These are phyloP conservation scores for Pseudogymnoascus sp. DNA, from an alignment of 2,329 filamentous ascomycete genomes.

Conservation along the genomic window DNA sequence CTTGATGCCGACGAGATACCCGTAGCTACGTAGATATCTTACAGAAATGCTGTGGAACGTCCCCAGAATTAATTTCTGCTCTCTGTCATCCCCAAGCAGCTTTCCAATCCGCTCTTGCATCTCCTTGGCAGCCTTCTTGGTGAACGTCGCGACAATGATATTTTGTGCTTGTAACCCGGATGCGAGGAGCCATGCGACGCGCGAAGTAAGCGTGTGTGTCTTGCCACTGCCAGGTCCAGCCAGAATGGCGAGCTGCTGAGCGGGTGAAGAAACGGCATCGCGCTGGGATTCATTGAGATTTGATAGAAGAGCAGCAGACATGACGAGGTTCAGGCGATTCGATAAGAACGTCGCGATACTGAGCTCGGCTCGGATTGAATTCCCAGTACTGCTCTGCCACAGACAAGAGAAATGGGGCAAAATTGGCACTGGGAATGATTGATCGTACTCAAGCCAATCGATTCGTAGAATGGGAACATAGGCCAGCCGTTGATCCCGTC, in stretches of 20 bases:
- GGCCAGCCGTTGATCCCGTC: not conserved
- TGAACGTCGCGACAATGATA: constrained; percentile 93
- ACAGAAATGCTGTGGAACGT: constrained; percentile 93
- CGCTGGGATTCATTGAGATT: constrained; percentile 58
- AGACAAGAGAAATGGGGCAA: not conserved
- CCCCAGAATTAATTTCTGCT: constrained; percentile 72
- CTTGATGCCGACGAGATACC: constrained; percentile 71
- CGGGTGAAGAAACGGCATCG: constrained; percentile 54
- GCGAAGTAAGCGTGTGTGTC: constrained; percentile 88
- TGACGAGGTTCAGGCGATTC: not conserved
- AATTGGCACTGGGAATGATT: not conserved
- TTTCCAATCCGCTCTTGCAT: constrained; percentile 84
- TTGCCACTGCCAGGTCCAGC: constrained; percentile 71
- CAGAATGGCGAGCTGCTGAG: constrained; percentile 52
- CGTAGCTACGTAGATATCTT: constrained; percentile 76
- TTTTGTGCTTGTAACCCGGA: constrained; percentile 70
- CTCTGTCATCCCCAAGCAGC: constrained; percentile 68
- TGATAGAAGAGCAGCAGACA: constrained; percentile 36
- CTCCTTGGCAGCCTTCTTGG: constrained; percentile 85
- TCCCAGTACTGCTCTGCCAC: not conserved
- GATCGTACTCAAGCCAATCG: not conserved
- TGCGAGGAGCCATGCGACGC: constrained; percentile 80
- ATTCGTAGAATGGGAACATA: not conserved
- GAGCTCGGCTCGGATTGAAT: not conserved
- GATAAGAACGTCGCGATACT: not conserved